Evolutionary conservation across 2,329 filamentous ascomycete genomes (phyloP).

Genomic region (Hortaea sp.): DNA sequence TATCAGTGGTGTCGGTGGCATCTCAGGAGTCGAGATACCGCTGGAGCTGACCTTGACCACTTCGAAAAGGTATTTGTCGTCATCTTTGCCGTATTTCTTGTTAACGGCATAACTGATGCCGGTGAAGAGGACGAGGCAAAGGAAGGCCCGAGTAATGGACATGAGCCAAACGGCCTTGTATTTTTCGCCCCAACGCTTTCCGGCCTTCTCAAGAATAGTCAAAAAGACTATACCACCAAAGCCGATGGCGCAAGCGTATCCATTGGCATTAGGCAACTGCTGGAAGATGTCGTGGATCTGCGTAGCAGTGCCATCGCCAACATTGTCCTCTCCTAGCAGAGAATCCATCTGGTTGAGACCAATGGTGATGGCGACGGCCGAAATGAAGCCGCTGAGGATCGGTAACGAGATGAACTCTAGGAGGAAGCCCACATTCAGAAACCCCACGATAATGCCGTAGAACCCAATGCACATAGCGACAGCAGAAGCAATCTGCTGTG

Average conservation of each 20-base stretch:
- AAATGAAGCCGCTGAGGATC: conserved; percentile 56
- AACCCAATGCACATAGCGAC: conserved; percentile 55
- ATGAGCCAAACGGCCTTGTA: conserved; percentile 49
- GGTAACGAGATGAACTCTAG: conserved; percentile 57
- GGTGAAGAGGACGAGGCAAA: conserved; percentile 52
- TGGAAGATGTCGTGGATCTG: conserved; percentile 51
- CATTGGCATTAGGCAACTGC: conserved; percentile 47
- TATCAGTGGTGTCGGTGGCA: conserved; percentile 41
- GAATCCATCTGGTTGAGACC: conserved; percentile 51
- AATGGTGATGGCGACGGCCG: conserved; percentile 55
- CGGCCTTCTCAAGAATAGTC: conserved; percentile 46
- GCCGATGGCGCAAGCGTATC: conserved; percentile 50
- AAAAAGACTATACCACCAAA: conserved; percentile 49
- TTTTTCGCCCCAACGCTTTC: conserved; percentile 49
- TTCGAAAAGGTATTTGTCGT: conserved; percentile 40
- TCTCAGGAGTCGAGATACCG: conserved; percentile 42
- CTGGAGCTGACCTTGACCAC: conserved; percentile 49
- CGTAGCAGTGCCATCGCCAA: conserved; percentile 43
- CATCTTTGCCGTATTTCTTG: conserved; percentile 30
- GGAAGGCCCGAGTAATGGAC: conserved; percentile 50
- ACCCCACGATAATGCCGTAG: conserved; percentile 48
- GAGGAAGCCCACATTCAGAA: conserved; percentile 45
- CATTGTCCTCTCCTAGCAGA: conserved; percentile 45
- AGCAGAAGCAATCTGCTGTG: conserved; percentile 49
- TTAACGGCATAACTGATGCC: conserved; percentile 55